Conservation (phyloP, 1,284 basidiomycete species). For the Apiotrichum mycotoxinovorans region DNA sequence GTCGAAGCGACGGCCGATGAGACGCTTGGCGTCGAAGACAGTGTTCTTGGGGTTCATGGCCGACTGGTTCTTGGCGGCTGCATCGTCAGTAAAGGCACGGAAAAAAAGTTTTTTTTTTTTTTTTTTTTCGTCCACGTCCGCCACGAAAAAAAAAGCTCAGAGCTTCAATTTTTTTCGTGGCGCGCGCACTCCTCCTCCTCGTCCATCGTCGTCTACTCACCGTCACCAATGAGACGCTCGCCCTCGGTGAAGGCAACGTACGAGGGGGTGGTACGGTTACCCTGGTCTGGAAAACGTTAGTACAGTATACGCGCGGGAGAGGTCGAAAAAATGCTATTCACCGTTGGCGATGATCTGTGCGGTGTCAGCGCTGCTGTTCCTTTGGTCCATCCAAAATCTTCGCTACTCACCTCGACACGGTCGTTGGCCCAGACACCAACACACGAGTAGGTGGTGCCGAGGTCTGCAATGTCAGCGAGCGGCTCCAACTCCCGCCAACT, state of each 20-base stretch:
- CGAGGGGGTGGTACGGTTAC: slow-evolving; percentile 97
- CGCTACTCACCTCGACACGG: slow-evolving; percentile 63
- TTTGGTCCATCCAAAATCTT: no score
- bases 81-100: background rate
- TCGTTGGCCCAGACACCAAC: slow-evolving; percentile 99
- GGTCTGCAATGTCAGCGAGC: slow-evolving; percentile 32
- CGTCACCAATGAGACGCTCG: slow-evolving; percentile 97
- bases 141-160: background rate
- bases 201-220: slow-evolving; percentile 23
- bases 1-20: slow-evolving; percentile 93
- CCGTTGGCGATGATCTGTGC: slow-evolving; percentile 87
- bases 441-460: slow-evolving; percentile 57
- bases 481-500: background rate
- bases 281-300: slow-evolving; percentile 64
- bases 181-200: background rate
- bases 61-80: slow-evolving; percentile 92
- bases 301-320: background rate
- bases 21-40: slow-evolving; percentile 94
- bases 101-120: background rate
- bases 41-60: slow-evolving; percentile 96
- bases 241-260: slow-evolving; percentile 97
- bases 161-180: background rate
- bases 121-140: no score
- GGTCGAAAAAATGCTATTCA: slow-evolving; percentile 27
- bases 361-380: slow-evolving; percentile 16